Evolutionary conservation across 257 asterid genomes (phyloP).

Genomic region (Cynanchum wilfordii): DNA sequence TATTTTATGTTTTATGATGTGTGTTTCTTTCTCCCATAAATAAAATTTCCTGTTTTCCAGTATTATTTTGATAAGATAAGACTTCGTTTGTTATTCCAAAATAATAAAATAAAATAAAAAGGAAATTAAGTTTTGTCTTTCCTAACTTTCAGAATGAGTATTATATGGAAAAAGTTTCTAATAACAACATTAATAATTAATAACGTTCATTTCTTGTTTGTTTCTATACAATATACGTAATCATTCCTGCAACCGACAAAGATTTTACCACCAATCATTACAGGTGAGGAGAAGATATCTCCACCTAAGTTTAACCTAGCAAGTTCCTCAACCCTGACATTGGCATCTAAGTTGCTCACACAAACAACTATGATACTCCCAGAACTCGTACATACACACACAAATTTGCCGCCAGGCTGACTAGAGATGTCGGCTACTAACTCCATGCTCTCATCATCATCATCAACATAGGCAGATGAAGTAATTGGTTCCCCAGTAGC

Average conservation of each 20-base stretch:
- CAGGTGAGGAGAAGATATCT: conserved; percentile 86
- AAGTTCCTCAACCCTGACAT: conserved; percentile 42
- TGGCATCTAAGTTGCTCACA: conserved; percentile 22
- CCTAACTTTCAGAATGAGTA: too few relatives aligned
- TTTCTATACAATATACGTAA: conserved; percentile 53
- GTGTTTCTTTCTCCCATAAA: too few relatives aligned
- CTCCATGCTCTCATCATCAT: conserved; percentile 53
- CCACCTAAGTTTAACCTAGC: conserved; percentile 68
- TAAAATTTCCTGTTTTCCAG: too few relatives aligned
- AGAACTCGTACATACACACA: conserved; percentile 72
- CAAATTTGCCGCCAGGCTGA: conserved; percentile 44
- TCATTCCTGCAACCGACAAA: conserved; percentile 89
- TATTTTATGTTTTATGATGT: too few relatives aligned
- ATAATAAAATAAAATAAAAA: too few relatives aligned
- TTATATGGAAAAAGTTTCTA: too few relatives aligned
- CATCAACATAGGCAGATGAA: conserved; percentile 80
- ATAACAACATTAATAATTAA: too few relatives aligned
- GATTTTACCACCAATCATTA: conserved; percentile 80
- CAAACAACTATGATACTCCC: conserved; percentile 60
- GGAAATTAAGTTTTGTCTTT: too few relatives aligned
- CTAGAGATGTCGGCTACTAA: conserved; percentile 30
- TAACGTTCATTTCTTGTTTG: not conserved
- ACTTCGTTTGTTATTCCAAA: too few relatives aligned
- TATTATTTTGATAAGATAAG: too few relatives aligned
- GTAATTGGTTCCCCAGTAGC: conserved; percentile 59